These are phyloP conservation scores for Knoxia roxburghii DNA, from an alignment of 257 asterid genomes.

Conservation along the genomic window DNA sequence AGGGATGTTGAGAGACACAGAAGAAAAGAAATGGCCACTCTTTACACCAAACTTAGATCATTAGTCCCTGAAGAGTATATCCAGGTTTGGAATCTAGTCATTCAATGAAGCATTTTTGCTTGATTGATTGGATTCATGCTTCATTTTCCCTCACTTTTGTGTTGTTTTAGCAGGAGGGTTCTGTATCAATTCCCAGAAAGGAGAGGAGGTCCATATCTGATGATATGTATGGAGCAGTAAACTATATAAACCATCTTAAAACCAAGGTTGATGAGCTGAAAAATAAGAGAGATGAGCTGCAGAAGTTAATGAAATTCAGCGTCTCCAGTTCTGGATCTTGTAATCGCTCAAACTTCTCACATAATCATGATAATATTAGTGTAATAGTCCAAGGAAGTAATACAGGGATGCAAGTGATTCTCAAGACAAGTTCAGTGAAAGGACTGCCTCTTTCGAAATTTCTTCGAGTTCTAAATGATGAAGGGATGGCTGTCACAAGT, in stretches of 20 bases:
- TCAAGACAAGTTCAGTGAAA: not conserved
- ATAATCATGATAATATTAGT: not conserved
- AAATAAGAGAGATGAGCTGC: conserved; percentile 1
- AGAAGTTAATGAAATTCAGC: not conserved
- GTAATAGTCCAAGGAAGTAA: conserved; percentile 12
- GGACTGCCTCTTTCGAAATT: conserved; percentile 16
- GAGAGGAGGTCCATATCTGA: conserved; percentile 36
- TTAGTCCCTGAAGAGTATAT: conserved; percentile 47
- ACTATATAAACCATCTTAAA: conserved; percentile 32
- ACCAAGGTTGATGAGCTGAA: conserved; percentile 20
- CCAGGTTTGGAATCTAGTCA: conserved; percentile 29
- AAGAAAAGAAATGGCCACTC: conserved; percentile 52
- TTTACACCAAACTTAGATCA: conserved; percentile 43
- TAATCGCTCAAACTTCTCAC: not conserved
- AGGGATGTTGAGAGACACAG: conserved; percentile 49
- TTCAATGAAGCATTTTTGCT: too few relatives aligned
- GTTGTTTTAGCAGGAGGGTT: too few relatives aligned
- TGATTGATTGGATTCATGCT: too few relatives aligned
- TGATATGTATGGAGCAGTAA: conserved; percentile 34
- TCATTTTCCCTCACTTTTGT: too few relatives aligned
- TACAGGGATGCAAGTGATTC: conserved; percentile 6
- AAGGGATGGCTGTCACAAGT: conserved; percentile 17
- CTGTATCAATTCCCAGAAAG: too few relatives aligned
- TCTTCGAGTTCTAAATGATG: conserved; percentile 15
- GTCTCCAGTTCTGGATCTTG: not conserved